These are phyloP conservation scores for Diaporthe sp. DNA, from an alignment of 2,329 filamentous ascomycete genomes.

Conservation along the genomic window DNA sequence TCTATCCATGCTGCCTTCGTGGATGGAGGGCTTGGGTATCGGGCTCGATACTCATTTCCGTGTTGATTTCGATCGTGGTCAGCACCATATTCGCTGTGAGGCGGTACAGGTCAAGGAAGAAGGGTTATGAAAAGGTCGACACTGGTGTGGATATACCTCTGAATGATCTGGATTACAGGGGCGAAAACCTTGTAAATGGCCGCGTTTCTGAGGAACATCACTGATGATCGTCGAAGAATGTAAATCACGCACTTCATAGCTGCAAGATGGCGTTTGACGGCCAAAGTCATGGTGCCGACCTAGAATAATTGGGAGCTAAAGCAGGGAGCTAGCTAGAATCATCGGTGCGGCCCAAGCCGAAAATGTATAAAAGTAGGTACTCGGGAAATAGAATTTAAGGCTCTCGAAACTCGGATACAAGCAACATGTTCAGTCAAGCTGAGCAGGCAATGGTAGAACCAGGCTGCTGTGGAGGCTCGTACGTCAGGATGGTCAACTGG, in stretches of 20 bases:
- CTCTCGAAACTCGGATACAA: neutral
- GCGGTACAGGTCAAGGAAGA: conserved; percentile 33
- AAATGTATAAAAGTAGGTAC: neutral
- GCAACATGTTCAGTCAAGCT: neutral
- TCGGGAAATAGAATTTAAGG: neutral
- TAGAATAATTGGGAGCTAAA: neutral
- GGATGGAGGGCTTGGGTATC: conserved; percentile 48
- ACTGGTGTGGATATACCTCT: conserved; percentile 25
- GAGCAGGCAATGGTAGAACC: neutral
- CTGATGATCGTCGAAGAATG: neutral
- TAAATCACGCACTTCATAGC: neutral
- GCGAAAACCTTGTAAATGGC: neutral
- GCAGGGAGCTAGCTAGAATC: neutral
- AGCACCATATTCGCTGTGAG: neutral
- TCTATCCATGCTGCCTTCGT: conserved; percentile 48
- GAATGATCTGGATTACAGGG: conserved; percentile 7
- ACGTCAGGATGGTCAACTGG: neutral
- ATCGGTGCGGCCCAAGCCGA: neutral
- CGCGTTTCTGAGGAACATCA: neutral
- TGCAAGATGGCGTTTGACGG: neutral
- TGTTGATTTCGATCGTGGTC: conserved; percentile 28
- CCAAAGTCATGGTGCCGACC: neutral
- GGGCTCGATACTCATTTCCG: conserved; percentile 33
- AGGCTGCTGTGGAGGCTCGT: neutral
- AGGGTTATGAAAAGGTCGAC: conserved; percentile 19